Evolutionary conservation across 2,329 filamentous ascomycete species (phyloP), one percentile per base, ranked within the genome.

Genomic region (Mycosphaerella sp.): DNA sequence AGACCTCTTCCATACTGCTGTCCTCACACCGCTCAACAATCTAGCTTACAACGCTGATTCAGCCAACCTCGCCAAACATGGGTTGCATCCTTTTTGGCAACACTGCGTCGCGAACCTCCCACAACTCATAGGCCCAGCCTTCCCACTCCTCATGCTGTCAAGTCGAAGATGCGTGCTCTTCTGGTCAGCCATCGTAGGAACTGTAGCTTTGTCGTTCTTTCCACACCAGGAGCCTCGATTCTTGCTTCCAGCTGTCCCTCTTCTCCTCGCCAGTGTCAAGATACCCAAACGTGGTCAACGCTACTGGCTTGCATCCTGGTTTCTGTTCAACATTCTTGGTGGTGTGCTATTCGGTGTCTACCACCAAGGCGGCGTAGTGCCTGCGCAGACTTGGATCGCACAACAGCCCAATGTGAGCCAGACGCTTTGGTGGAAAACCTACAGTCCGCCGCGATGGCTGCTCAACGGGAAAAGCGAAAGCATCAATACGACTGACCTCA

Each of bases 341-440:
- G 87, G 86, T 3, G 66, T 85, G 0, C 69, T 92, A 45, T 90
- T 91, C 85, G 87, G 87, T n/a, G 74, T 82, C 3, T 92, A 89
- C 66, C 87, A 92, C 68, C 87, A 92, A 71, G 87, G 85, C 29
- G 87, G 87, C 42, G 81, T 91, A 26, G 78, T 92, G 1, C 85
- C 87, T 0, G 83, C 82, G 6, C 87, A 92, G 64, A 81, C 86
- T 0, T 88, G 88, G 66, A 77, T 92, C 65, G 86, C 83, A 64
- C 80, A 80, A 51, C 83, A 87, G 60, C 77, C 81, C 4, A 62
- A 86, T 59, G 82, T 86, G 7, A 83, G 82, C 1, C 78, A 85
- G 34, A 85, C 84, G 3, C 77, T 87, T 48, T 92, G 87, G 87
- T 92, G 87, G 87, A 91, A 90, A 69, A 91, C 87, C 1, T 91